Conservation (phyloP, 1,139 yeast species). For the Pichia sp. region DNA sequence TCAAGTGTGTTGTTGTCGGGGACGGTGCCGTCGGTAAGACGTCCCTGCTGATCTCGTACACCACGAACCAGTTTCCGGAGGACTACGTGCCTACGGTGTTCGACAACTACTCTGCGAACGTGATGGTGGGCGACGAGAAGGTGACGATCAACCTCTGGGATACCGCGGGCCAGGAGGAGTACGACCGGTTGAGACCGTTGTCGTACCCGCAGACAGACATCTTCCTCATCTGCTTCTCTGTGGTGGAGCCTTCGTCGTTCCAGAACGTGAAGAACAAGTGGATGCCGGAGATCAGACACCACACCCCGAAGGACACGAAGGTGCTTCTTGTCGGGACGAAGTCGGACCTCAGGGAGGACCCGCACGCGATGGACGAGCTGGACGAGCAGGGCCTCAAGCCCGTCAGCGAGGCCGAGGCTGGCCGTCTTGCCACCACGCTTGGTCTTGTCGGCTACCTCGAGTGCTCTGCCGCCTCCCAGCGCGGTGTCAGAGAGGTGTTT, state of each 20-base stretch:
- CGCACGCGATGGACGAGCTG: constrained; percentile 68
- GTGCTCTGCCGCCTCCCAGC: constrained; percentile 91
- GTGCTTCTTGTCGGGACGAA: constrained; percentile 83
- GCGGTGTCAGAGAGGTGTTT: constrained; percentile 77
- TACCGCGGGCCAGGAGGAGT: constrained; percentile 97
- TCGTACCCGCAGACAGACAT: constrained; percentile 93
- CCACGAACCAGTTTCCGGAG: constrained; percentile 90
- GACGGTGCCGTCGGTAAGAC: constrained; percentile 98
- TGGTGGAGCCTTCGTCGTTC: constrained; percentile 77
- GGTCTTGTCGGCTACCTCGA: constrained; percentile 76
- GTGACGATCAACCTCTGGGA: constrained; percentile 89
- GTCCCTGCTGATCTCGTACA: constrained; percentile 80
- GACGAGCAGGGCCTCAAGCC: constrained; percentile 61
- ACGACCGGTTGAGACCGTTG: constrained; percentile 84
- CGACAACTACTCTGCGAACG: constrained; percentile 85
- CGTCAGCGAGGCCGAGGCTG: constrained; percentile 59
- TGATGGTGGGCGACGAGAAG: constrained; percentile 76
- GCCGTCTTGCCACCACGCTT: constrained; percentile 62
- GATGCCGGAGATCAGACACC: constrained; percentile 87
- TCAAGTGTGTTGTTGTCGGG: constrained; percentile 93
- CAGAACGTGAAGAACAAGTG: constrained; percentile 71
- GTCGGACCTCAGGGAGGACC: constrained; percentile 78
- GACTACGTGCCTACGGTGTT: constrained; percentile 89
- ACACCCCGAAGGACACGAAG: constrained; percentile 72
- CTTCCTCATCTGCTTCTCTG: constrained; percentile 81